These are phyloP conservation scores for Penicillium sp. DNA, from an alignment of 2,329 filamentous ascomycete genomes.

Conservation along the genomic window DNA sequence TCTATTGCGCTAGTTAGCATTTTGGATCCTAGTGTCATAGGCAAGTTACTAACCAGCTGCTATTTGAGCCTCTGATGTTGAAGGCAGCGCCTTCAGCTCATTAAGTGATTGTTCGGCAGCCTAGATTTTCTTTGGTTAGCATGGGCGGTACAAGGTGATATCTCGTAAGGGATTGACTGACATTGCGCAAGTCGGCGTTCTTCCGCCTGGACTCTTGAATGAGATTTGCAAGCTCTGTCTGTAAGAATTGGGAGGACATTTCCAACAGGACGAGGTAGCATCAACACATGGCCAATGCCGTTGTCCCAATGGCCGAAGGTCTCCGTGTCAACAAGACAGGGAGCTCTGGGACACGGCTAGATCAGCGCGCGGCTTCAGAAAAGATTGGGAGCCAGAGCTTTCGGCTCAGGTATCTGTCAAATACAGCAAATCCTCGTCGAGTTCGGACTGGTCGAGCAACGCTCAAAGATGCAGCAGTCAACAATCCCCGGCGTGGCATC, in stretches of 20 bases:
- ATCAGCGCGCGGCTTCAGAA: not conserved
- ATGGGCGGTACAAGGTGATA: conserved; percentile 11
- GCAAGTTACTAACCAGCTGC: conserved; percentile 55
- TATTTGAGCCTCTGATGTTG: conserved; percentile 70
- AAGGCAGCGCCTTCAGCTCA: conserved; percentile 72
- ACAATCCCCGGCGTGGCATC: conserved; percentile 23
- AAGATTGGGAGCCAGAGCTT: not conserved
- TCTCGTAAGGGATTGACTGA: conserved; percentile 18
- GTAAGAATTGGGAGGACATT: conserved; percentile 91
- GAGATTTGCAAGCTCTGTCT: conserved; percentile 81
- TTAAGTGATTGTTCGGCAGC: conserved; percentile 90
- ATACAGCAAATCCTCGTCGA: not conserved
- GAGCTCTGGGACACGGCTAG: conserved; percentile 1
- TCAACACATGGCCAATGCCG: conserved; percentile 31
- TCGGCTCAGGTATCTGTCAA: not conserved
- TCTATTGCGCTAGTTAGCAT: conserved; percentile 52
- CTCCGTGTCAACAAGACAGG: conserved; percentile 13
- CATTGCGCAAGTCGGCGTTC: conserved; percentile 79
- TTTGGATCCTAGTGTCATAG: not conserved
- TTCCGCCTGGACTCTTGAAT: conserved; percentile 95
- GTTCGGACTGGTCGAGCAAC: not conserved
- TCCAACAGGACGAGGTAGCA: conserved; percentile 25
- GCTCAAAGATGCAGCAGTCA: conserved; percentile 12
- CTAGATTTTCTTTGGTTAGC: conserved; percentile 44
- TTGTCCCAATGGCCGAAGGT: conserved; percentile 8